A percentile compares a stretch with the other conserved stretches of the same genome.
Evolutionary conservation across 768 basidiomycete genomes (phyloP).

Genomic region (Tylopilus sp.): DNA sequence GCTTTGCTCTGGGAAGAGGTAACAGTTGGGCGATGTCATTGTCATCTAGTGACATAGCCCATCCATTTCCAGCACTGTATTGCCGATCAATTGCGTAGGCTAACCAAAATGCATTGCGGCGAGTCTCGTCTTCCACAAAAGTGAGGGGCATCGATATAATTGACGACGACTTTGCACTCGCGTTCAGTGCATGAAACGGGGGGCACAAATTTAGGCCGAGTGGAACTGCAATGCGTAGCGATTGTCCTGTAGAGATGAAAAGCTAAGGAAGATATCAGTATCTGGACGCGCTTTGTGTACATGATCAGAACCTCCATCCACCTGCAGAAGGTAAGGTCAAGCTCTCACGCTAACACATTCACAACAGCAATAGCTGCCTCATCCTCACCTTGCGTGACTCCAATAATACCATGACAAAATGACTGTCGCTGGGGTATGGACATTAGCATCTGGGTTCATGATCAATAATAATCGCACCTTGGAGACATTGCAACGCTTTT

Average conservation of each 20-base stretch:
- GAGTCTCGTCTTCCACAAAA: conserved; percentile 62
- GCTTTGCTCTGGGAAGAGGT: background rate
- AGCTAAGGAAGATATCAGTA: background rate
- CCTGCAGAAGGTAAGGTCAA: background rate
- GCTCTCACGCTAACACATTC: background rate
- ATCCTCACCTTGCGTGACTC: background rate
- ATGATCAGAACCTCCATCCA: background rate
- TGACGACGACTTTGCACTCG: background rate
- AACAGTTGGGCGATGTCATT: background rate
- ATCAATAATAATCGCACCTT: background rate
- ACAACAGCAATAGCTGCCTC: background rate
- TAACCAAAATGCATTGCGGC: conserved; percentile 44
- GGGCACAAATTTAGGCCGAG: background rate
- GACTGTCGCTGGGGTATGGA: background rate
- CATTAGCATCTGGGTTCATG: background rate
- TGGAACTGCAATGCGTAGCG: background rate
- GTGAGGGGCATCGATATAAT: conserved; percentile 42
- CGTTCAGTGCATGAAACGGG: background rate
- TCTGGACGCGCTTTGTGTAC: background rate
- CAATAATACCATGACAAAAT: background rate
- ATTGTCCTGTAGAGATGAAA: background rate
- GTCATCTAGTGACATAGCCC: background rate
- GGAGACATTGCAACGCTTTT: background rate
- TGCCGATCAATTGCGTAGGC: background rate
- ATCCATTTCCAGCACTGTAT: background rate